phyloP scores from a whole-genome alignment of 257 asterid genomes.

The Solanum megistacrolobum region DNA sequence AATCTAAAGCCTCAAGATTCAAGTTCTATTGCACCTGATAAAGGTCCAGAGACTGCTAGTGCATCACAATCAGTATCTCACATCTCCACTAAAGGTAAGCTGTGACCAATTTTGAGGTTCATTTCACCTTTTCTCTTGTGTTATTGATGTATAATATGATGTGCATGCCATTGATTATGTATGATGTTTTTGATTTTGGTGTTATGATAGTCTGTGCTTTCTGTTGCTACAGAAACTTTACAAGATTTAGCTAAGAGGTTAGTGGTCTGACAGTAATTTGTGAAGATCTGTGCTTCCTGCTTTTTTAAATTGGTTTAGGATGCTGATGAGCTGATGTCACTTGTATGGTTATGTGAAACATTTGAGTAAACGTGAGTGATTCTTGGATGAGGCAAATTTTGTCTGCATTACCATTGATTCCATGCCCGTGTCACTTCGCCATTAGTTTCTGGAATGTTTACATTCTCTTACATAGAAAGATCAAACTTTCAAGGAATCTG shows the following conservation, averaged over 20 bases:
- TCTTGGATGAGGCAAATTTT: background rate
- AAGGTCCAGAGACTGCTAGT: constrained; percentile 33
- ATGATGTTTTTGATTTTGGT: background rate
- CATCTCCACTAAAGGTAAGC: constrained; percentile 24
- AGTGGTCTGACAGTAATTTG: background rate
- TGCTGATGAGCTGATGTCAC: background rate
- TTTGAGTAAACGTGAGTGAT: background rate
- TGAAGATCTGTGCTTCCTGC: background rate
- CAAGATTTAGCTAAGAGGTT: background rate
- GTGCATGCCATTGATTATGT: background rate
- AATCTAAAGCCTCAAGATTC: constrained; percentile 24
- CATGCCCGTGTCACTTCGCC: background rate
- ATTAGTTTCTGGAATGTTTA: background rate
- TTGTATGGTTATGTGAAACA: background rate
- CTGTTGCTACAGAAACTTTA: background rate
- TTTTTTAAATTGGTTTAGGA: background rate
- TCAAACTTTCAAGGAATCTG: background rate
- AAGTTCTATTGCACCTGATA: constrained; percentile 24
- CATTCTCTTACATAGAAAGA: background rate
- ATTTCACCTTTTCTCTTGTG: background rate
- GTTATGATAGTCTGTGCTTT: background rate
- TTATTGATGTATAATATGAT: background rate
- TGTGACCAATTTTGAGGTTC: background rate
- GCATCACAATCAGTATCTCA: constrained; percentile 27
- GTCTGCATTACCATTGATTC: background rate